Evolutionary conservation across 768 basidiomycete genomes (phyloP).

Genomic region (Psilocybe azurescens): DNA sequence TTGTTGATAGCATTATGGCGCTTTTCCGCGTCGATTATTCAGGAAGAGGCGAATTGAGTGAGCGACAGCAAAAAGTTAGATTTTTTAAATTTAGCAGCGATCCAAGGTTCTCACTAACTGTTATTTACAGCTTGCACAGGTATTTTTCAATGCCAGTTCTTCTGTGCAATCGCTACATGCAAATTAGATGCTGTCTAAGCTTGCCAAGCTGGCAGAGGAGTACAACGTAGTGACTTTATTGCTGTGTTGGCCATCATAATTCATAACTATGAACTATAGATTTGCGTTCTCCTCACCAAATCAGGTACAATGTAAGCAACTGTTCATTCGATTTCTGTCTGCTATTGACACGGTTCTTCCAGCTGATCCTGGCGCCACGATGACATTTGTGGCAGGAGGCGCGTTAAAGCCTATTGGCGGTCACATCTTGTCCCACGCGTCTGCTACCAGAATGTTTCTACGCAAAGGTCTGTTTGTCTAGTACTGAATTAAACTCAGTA

Average conservation of each 20-base stretch:
- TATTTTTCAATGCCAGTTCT: conserved; percentile 40
- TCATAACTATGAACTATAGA: conserved; percentile 42
- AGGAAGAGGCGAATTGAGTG: conserved; percentile 92
- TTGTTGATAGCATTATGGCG: conserved; percentile 97
- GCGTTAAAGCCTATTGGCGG: conserved; percentile 92
- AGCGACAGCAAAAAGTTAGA: conserved; percentile 86
- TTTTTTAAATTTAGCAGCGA: background rate
- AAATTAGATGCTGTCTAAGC: conserved; percentile 83
- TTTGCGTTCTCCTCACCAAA: conserved; percentile 92
- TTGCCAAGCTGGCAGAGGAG: conserved; percentile 92
- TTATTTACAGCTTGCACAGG: conserved; percentile 77
- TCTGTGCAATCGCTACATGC: background rate
- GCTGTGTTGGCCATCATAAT: background rate
- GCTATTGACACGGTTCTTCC: background rate
- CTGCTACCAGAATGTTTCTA: conserved; percentile 85
- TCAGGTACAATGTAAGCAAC: conserved; percentile 80
- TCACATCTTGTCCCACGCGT: conserved; percentile 87
- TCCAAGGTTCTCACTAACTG: conserved; percentile 2
- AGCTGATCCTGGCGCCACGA: conserved; percentile 95
- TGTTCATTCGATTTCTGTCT: background rate
- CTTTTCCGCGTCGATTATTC: conserved; percentile 94
- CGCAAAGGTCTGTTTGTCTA: conserved; percentile 68
- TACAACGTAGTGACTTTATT: conserved; percentile 61
- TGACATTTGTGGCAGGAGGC: conserved; percentile 94
- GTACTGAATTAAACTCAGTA: background rate